Base-by-base conservation (phyloP, 225 moss, liverwort and hornwort species). In the Thuidium tamariscinum region DNA sequence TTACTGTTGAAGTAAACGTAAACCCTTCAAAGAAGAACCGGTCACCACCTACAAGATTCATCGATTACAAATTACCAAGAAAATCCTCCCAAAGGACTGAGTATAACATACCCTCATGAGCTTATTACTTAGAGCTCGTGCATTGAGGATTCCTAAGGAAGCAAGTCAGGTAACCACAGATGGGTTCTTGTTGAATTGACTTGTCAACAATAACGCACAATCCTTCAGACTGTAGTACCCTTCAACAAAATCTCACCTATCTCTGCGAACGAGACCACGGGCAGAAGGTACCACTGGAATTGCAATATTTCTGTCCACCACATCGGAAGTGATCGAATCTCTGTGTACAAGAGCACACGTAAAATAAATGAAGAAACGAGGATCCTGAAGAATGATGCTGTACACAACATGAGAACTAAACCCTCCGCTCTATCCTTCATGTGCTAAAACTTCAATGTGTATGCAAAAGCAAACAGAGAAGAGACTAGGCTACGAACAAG, bases 231-330 rank as follows among this genome's bases (percentile, higher is more conserved):
- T 77, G 59, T 80, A 42, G 41, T 55, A 62, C 49, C 64, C 70
- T 55, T 83, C 17, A 83, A 60, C 27, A 77, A 86, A 84, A 74
- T 88, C 94, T 91, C 87, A 94, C 95, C 94, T 90, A 82, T 99
- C 97, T 91, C 92, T 93, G 69, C 97, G 97, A 73, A 92, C 94
- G 84, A 95, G 89, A 86, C 95, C 96, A 88, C 97, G 96, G 63
- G 93, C 88, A 81, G 94, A 66, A 54, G 85, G 87, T 79, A 89
- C 90, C 64, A 92, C 92, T 86, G 98, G 96, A 87, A 97, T 95
- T 80, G 94, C 89, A 86, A 96, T 93, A 83, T 93, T 95, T 88
- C 91, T 95, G 87, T 99, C 98, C 68, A 92, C 89, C 80, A 87
- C 93, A 83, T 97, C 98, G 20, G 91, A 94, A 83, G 93, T 91